These are phyloP conservation scores for Arthrobotrys entomopaga DNA, from an alignment of 2,329 filamentous ascomycete genomes.

Conservation along the genomic window DNA sequence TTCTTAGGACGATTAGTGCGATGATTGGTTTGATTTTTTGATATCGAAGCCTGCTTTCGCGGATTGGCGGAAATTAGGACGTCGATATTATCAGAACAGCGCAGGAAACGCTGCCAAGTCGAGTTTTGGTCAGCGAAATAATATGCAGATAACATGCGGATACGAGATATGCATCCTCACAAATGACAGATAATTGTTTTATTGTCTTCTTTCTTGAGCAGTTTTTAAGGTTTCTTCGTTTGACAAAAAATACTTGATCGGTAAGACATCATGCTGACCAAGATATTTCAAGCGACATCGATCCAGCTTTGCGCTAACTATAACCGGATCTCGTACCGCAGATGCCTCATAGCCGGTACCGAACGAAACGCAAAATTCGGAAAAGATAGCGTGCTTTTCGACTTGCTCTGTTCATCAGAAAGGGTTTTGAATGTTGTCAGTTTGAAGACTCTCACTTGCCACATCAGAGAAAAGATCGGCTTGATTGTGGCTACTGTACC, in stretches of 20 bases:
- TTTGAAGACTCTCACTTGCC: conserved; percentile 3
- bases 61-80: neutral
- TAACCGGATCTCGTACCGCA: conserved; percentile 4
- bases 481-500: conserved; percentile 11
- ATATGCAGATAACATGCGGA: too few relatives aligned
- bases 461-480: neutral
- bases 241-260: too few relatives aligned
- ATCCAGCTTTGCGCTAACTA: neutral
- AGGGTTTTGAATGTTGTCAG: neutral
- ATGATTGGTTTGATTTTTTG: conserved; percentile 24
- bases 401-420: conserved; percentile 31
- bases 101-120: too few relatives aligned
- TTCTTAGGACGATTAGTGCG: conserved; percentile 20
- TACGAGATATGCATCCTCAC: too few relatives aligned
- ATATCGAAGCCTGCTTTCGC: neutral
- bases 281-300: neutral
- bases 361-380: conserved; percentile 29
- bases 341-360: conserved; percentile 26
- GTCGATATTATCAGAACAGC: neutral
- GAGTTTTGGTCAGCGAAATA: too few relatives aligned
- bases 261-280: too few relatives aligned
- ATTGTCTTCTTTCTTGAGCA: neutral
- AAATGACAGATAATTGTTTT: neutral
- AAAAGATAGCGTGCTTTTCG: conserved; percentile 40
- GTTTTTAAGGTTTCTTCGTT: conserved; percentile 12